A percentile compares a stretch with the other conserved stretches of the same genome.
Evolutionary conservation across 75 land plant genomes (phyloP).

Genomic region (Cupressus sempervirens): DNA sequence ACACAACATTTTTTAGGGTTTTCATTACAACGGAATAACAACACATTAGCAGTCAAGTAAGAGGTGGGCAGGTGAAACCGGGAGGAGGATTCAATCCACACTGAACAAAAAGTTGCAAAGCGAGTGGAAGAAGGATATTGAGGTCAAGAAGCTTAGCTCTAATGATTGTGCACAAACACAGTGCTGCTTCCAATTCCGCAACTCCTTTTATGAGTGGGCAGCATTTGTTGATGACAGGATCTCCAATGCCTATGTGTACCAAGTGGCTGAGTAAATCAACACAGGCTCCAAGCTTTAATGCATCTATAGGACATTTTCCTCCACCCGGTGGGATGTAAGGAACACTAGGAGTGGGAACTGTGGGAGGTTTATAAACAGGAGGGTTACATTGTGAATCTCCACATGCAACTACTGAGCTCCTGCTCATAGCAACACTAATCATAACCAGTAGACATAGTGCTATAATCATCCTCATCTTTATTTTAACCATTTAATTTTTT

Average conservation of each 20-base stretch:
- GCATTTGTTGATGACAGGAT: conserved; percentile 32
- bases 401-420: not conserved
- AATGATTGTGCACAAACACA: conserved; percentile 59
- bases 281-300: conserved; percentile 24
- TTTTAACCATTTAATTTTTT: not conserved
- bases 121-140: conserved; percentile 41
- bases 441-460: not conserved
- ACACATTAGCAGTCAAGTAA: not conserved
- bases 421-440: not conserved
- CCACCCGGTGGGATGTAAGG: not conserved
- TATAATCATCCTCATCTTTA: not conserved
- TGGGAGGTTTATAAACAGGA: not conserved
- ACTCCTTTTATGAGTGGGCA: conserved; percentile 47
- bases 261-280: conserved; percentile 32
- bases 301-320: conserved; percentile 39
- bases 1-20: too few relatives aligned
- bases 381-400: not conserved
- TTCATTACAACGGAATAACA: too few relatives aligned
- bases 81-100: conserved; percentile 49
- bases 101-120: conserved; percentile 33
- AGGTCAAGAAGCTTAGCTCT: conserved; percentile 46
- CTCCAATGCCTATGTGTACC: conserved; percentile 46
- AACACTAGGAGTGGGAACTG: conserved; percentile 13
- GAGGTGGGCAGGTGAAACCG: conserved; percentile 38
- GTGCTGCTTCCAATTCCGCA: conserved; percentile 43